Evolutionary conservation across 257 asterid genomes (phyloP).

Genomic region (Nicotiana paniculata): DNA sequence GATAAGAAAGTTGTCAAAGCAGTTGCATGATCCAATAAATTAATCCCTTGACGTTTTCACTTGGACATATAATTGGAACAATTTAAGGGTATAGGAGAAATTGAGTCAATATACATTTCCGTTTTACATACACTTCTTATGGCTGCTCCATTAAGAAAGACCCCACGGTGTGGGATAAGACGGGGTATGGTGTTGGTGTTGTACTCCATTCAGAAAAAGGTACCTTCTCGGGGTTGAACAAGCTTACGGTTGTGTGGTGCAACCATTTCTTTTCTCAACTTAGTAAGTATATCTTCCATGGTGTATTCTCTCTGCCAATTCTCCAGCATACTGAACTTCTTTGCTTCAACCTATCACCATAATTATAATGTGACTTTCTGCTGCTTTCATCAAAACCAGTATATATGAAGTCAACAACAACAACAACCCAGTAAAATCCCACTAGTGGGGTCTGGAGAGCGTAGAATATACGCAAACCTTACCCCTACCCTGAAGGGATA

Average conservation of each 20-base stretch:
- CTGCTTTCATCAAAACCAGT: too few relatives aligned
- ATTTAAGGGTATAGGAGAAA: conserved; percentile 1
- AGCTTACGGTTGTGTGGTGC: conserved; percentile 31
- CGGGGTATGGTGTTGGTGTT: too few relatives aligned
- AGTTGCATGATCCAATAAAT: too few relatives aligned
- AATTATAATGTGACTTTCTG: too few relatives aligned
- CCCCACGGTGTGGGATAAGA: too few relatives aligned
- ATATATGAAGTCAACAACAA: too few relatives aligned
- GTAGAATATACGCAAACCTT: too few relatives aligned
- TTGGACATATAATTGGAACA: neutral
- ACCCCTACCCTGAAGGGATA: too few relatives aligned
- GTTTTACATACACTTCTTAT: neutral
- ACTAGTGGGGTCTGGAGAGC: too few relatives aligned
- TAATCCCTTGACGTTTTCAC: neutral
- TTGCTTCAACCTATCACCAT: conserved; percentile 20
- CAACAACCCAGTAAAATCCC: too few relatives aligned
- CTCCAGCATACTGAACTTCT: conserved; percentile 22
- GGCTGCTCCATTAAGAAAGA: conserved; percentile 6
- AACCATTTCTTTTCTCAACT: conserved; percentile 31
- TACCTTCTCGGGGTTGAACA: conserved; percentile 29
- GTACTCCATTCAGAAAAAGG: conserved; percentile 15
- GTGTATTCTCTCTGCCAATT: conserved; percentile 31
- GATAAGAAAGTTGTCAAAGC: too few relatives aligned
- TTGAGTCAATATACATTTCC: conserved; percentile 9
- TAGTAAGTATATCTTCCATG: conserved; percentile 28